Evolutionary conservation across 306 rosid genomes (phyloP), one percentile per base, ranked within the genome.

Genomic region (Abrus precatorius): DNA sequence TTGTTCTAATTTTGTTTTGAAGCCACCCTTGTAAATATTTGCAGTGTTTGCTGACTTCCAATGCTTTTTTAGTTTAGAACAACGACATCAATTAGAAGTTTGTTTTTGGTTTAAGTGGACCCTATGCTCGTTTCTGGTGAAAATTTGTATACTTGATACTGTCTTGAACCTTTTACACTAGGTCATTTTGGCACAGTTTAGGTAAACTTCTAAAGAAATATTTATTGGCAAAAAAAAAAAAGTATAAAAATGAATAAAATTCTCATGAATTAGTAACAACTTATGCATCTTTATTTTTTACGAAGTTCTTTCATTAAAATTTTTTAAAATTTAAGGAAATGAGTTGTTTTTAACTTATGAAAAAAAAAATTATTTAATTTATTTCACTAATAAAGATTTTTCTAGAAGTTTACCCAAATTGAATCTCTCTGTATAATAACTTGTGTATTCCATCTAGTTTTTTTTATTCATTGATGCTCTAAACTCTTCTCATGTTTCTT

Each of bases 1-100:
- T 72, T 65, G 30, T 80, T 61, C 45, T 72, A 12, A 38, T 28
- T 62, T 72, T 61, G 48, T 61, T 63, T 36, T 55, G 12, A 57
- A 11, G 33, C 34, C 6, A 3, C 69, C 33, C 69, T 43, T 53
- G 43, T 52, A 67, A 41, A 44, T 55, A 38, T 41, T 32, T 48
- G 30, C 44, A 54, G 28, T 59, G 62, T 57, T 79, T 69, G 14
- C 44, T 48, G 38, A 40, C 29, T 63, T 47, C 30, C 11, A 14
- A 5, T 47, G 59, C 6, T 34, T 57, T 61, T 38, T 30, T 29
- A 9, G 40, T 20, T 47, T 7, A 12, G 13, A 36, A 36, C 9
- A 36, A 63, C 43, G 43, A 14, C 14, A 69, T 48, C 5, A 44
- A 69, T 69, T 9, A 3, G 5, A 49, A 44, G n/a, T 69, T 79